Evolutionary conservation across 805 yeast genomes (phyloP).

Genomic region (Cyberlindnera subsufficiens): DNA sequence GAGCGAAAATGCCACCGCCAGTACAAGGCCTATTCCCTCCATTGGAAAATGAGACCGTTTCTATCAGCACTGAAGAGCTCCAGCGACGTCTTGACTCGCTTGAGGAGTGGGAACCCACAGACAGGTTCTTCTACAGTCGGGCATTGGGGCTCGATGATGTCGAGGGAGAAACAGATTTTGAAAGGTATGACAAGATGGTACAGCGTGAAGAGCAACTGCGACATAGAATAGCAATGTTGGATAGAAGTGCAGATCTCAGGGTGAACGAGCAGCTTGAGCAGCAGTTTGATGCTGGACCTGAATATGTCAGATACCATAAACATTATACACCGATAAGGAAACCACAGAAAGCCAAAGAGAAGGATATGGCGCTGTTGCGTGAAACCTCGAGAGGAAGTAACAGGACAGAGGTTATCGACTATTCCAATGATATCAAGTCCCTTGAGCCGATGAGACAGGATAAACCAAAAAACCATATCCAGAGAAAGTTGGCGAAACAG

Average conservation of each 20-base stretch:
- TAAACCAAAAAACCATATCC: constrained; percentile 28
- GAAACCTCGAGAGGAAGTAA: constrained; percentile 16
- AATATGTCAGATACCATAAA: not conserved
- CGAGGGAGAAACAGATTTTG: constrained; percentile 25
- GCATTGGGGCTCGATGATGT: constrained; percentile 10
- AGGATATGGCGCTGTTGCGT: constrained; percentile 6
- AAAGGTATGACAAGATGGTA: constrained; percentile 28
- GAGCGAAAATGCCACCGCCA: not conserved
- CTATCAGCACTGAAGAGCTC: constrained; percentile 12
- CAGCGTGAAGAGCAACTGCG: constrained; percentile 22
- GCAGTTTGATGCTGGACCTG: constrained; percentile 22
- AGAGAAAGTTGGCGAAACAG: constrained; percentile 54
- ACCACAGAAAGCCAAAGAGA: not conserved
- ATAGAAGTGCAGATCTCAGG: constrained; percentile 6
- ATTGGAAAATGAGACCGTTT: constrained; percentile 3
- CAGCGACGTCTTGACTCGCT: constrained; percentile 11
- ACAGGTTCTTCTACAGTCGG: constrained; percentile 25
- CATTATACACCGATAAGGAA: not conserved
- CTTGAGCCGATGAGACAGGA: constrained; percentile 2
- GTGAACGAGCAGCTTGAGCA: constrained; percentile 18
- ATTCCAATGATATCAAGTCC: constrained; percentile 8
- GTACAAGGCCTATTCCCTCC: not conserved
- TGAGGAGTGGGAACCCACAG: constrained; percentile 20
- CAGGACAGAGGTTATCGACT: constrained; percentile 22
- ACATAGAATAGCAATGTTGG: constrained; percentile 6